These are phyloP conservation scores for Eucalyptus decipiens DNA, from an alignment of 345 rosid genomes.

Conservation along the genomic window DNA sequence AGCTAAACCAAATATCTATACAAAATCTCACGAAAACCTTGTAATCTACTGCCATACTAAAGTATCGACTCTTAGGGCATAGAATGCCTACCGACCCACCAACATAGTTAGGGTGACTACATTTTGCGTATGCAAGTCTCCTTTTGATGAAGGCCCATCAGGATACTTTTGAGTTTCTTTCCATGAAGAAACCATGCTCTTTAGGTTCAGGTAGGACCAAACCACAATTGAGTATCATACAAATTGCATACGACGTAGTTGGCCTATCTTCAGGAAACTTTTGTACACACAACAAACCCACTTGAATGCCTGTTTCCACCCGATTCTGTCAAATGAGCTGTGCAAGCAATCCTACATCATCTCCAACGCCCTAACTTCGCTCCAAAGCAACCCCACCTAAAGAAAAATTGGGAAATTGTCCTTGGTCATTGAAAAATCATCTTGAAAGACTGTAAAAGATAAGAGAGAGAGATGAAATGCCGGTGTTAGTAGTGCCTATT, in stretches of 20 bases:
- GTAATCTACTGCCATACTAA: no score
- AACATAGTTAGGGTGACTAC: neutral
- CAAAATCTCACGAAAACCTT: neutral
- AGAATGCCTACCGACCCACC: neutral
- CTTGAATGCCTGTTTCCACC: neutral
- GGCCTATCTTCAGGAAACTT: neutral
- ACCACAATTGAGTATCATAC: neutral
- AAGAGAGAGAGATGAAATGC: neutral
- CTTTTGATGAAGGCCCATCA: neutral
- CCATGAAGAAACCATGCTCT: neutral
- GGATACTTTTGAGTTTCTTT: neutral
- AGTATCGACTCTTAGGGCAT: neutral
- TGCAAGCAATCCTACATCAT: neutral
- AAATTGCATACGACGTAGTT: neutral
- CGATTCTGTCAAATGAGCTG: neutral
- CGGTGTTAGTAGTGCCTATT: neutral
- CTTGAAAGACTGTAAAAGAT: neutral
- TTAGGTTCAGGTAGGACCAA: neutral
- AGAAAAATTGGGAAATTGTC: neutral
- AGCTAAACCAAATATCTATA: neutral
- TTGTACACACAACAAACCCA: neutral
- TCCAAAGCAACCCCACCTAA: slow-evolving; percentile 23
- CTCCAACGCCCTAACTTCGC: neutral
- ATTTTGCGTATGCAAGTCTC: neutral
- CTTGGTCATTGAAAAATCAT: neutral